A percentile compares a stretch with the other conserved stretches of the same genome.
These are phyloP conservation scores for Pyrenopolyporus hunteri DNA, from an alignment of 495 filamentous ascomycete species.

Conservation along the genomic window DNA sequence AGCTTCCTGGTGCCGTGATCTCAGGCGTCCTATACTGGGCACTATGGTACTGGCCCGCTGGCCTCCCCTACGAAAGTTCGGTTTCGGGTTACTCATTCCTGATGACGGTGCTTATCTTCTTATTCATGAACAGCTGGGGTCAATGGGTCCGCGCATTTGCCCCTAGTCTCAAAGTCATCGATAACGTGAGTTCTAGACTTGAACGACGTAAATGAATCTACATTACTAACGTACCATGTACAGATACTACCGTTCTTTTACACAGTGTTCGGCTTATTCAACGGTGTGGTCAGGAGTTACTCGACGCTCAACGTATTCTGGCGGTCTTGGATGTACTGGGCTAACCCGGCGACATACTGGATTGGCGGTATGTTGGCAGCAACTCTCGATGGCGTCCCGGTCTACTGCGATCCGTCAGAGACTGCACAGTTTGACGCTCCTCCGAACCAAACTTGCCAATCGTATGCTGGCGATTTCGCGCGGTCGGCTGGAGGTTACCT, in stretches of 20 bases:
- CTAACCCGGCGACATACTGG: constrained; percentile 74
- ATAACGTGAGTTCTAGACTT: constrained; percentile 55
- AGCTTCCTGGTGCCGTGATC: constrained; percentile 75
- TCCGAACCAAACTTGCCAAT: constrained; percentile 63
- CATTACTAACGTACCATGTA: neutral
- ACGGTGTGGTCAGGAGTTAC: constrained; percentile 73
- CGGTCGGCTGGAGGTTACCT: constrained; percentile 62
- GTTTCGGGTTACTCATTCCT: constrained; percentile 82
- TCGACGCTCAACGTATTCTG: constrained; percentile 69
- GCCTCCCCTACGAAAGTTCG: constrained; percentile 67
- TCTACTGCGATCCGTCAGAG: constrained; percentile 65
- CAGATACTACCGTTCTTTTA: constrained; percentile 75
- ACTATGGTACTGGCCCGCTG: constrained; percentile 81
- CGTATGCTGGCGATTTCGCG: constrained; percentile 64
- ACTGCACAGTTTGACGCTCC: constrained; percentile 71
- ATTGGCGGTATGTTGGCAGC: constrained; percentile 74
- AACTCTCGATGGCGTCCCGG: constrained; percentile 58
- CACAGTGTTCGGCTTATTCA: constrained; percentile 76
- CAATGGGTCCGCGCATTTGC: constrained; percentile 87
- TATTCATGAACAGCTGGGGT: constrained; percentile 79
- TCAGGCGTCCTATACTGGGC: constrained; percentile 71
- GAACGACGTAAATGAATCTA: neutral
- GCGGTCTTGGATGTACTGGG: constrained; percentile 80
- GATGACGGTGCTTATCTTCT: constrained; percentile 81
- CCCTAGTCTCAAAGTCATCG: constrained; percentile 79